phyloP scores from a whole-genome alignment of 805 yeast genomes.

The Sungouiella thailandica region DNA sequence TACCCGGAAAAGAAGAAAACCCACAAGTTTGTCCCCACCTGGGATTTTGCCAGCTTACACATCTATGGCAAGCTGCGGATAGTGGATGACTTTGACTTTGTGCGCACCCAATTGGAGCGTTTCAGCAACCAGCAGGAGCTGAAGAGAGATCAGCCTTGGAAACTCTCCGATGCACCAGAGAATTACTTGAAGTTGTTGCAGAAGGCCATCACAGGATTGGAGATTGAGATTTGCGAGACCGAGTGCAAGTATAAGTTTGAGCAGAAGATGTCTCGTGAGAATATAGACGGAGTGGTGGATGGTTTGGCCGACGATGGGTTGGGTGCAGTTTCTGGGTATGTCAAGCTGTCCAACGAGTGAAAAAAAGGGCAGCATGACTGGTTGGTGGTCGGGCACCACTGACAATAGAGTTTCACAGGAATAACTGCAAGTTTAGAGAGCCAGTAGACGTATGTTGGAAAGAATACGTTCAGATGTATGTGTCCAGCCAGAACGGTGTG shows the following conservation, averaged over 20 bases:
- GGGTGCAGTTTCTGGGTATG: slow-evolving; percentile 23
- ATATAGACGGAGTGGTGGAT: slow-evolving; percentile 47
- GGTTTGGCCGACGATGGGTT: slow-evolving; percentile 40
- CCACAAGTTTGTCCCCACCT: slow-evolving; percentile 64
- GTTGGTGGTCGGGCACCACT: no score
- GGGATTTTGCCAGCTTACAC: slow-evolving; percentile 61
- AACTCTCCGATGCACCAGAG: slow-evolving; percentile 53
- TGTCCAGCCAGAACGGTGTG: no score
- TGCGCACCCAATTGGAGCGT: slow-evolving; percentile 38
- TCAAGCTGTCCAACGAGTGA: slow-evolving; percentile 12
- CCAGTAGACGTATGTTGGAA: no score
- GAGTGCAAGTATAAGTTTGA: slow-evolving; percentile 57
- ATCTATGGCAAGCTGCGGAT: slow-evolving; percentile 46
- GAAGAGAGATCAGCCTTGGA: slow-evolving; percentile 44
- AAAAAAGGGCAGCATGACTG: no score
- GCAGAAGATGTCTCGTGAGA: slow-evolving; percentile 42
- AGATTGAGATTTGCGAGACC: slow-evolving; percentile 42
- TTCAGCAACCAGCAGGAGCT: slow-evolving; percentile 47
- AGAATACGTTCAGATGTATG: no score
- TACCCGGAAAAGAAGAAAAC: slow-evolving; percentile 52
- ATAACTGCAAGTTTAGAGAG: no score
- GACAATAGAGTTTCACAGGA: no score
- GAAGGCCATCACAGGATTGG: slow-evolving; percentile 52
- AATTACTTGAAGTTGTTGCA: slow-evolving; percentile 37
- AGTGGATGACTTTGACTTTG: slow-evolving; percentile 41